Base-by-base conservation (phyloP, 169 alveolate species). In the Plasmodium inui region DNA sequence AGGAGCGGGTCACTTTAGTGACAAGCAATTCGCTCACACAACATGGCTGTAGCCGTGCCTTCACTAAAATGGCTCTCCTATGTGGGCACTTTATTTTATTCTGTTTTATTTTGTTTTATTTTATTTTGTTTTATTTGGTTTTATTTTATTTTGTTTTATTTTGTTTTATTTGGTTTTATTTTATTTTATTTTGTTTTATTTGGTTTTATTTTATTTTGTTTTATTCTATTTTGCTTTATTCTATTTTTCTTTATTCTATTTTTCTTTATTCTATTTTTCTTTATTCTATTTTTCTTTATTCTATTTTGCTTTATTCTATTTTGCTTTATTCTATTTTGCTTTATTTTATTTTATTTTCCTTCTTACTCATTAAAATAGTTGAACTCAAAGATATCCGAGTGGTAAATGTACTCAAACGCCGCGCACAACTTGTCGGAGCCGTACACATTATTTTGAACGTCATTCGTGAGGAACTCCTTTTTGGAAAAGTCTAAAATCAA, bases 351-450 rank as follows among this genome's bases (percentile, higher is more conserved):
- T 32, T 44, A 67, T 7, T 84, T 71, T 88, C 46, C 53, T 44
- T 12, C 61, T 41, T 89, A 89, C 94, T 89, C 89, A 30, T 89
- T 79, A 80, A 89, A 89, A 34, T 89, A 44, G 82, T 89, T 78
- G 82, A 89, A 89, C 55, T 89, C 94, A 67, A 89, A 89, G 26
- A 89, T 89, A 37, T 89, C 94, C 12, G 94, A 78, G 53, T 89
- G 94, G 82, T 89, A 89, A 22, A 89, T 79, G 39, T 61, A 89
- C 41, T 89, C 94, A 44, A 89, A 89, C 6, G 89, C 83, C 30
- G 41, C 57, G 53, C 94, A 89, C 30, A 89, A 30, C 32, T 72
- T 71, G 34, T 67, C 89, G 9, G 94, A 50, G 22, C 94, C 94
- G 72, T 79, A 72, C 19, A 89, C 46, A 30, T 79, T 89, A 39